These are phyloP conservation scores for Penicillium arizonense DNA, from an alignment of 495 filamentous ascomycete species.

Conservation along the genomic window DNA sequence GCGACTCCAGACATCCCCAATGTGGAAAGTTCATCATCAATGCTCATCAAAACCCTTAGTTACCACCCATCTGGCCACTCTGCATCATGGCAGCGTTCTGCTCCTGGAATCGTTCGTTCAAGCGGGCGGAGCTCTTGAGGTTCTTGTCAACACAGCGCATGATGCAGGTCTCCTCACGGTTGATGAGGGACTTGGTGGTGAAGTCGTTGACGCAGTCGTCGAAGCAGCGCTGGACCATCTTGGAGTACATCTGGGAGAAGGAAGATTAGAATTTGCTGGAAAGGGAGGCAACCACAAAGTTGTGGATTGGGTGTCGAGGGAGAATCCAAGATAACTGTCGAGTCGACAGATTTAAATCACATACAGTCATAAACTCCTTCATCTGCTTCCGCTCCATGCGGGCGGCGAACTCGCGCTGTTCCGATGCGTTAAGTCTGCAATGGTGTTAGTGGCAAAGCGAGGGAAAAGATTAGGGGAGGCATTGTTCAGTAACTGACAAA, in stretches of 20 bases:
- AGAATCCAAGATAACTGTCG: background rate
- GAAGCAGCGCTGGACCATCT: conserved; percentile 94
- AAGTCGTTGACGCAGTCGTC: conserved; percentile 97
- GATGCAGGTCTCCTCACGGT: conserved; percentile 85
- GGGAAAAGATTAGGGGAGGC: background rate
- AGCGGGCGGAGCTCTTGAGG: conserved; percentile 79
- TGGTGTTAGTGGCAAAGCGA: background rate
- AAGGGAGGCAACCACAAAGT: background rate
- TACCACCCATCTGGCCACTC: conserved; percentile 55
- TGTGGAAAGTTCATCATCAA: background rate
- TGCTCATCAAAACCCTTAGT: conserved; percentile 7
- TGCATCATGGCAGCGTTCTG: conserved; percentile 87
- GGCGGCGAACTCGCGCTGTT: conserved; percentile 86
- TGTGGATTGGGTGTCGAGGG: background rate
- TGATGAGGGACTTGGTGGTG: conserved; percentile 87
- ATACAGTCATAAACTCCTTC: conserved; percentile 96
- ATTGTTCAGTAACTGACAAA: background rate
- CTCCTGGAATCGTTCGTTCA: conserved; percentile 92
- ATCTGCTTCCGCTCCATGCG: conserved; percentile 96
- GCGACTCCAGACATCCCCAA: background rate
- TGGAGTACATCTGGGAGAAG: conserved; percentile 81
- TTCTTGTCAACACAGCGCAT: conserved; percentile 94
- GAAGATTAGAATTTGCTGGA: background rate
- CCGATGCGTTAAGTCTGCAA: conserved; percentile 65
- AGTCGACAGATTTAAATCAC: conserved; percentile 15